Percentiles rank a stretch among this genome's conserved stretches.
Conservation (phyloP, 2,329 filamentous ascomycete species). For the Phialophora tarda region DNA sequence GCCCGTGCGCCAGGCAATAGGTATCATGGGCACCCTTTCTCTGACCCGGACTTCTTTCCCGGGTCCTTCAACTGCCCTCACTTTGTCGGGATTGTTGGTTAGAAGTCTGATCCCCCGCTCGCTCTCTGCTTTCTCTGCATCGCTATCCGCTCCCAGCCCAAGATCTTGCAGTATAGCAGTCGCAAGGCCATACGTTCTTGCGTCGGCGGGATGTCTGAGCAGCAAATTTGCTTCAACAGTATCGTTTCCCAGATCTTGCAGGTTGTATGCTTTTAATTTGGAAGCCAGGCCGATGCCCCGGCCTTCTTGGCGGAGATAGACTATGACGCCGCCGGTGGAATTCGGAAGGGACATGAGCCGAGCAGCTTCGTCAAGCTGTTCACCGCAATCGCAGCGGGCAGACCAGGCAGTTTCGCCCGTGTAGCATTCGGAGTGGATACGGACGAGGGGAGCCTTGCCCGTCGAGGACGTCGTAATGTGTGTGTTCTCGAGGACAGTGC, state of each 20-base stretch:
- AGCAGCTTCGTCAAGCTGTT: slow-evolving; percentile 95
- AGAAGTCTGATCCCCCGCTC: slow-evolving; percentile 69
- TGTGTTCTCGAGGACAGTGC: slow-evolving; percentile 18
- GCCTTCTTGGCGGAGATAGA: slow-evolving; percentile 94
- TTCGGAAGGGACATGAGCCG: slow-evolving; percentile 79
- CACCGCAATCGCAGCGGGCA: slow-evolving; percentile 94
- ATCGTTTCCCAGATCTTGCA: slow-evolving; percentile 96
- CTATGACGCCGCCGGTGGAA: slow-evolving; percentile 79
- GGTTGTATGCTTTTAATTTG: slow-evolving; percentile 97
- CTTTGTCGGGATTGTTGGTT: slow-evolving; percentile 98
- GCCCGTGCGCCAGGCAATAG: slow-evolving; percentile 84
- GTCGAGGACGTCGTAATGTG: slow-evolving; percentile 6
- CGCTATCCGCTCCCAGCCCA: slow-evolving; percentile 69
- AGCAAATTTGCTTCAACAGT: slow-evolving; percentile 95
- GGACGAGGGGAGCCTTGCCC: slow-evolving; percentile 71
- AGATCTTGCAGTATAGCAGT: slow-evolving; percentile 92
- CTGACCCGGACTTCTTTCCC: slow-evolving; percentile 84
- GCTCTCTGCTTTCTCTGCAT: slow-evolving; percentile 28
- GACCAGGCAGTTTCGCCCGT: slow-evolving; percentile 99
- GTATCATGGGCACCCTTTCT: slow-evolving; percentile 94
- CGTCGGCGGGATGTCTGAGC: slow-evolving; percentile 89
- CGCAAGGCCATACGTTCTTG: slow-evolving; percentile 91
- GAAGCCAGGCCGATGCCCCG: slow-evolving; percentile 92
- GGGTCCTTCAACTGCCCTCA: slow-evolving; percentile 89
- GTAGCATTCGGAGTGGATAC: slow-evolving; percentile 98